phyloP scores from a whole-genome alignment of 2,329 filamentous ascomycete genomes.

The Akanthomyces uredinophilus region DNA sequence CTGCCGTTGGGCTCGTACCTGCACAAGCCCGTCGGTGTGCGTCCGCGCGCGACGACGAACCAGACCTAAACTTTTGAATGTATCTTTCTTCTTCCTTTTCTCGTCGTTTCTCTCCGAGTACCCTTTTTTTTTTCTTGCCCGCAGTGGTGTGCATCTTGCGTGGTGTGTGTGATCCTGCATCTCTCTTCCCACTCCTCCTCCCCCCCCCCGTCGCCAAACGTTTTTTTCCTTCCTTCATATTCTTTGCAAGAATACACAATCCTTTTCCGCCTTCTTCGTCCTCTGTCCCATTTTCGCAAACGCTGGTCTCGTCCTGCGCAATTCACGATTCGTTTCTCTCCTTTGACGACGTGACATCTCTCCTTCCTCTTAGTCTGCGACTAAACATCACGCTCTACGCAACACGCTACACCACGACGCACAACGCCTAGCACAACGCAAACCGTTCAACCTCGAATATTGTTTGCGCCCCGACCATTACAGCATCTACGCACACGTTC shows the following conservation, averaged over 20 bases:
- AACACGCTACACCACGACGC: background rate
- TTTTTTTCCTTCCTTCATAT: constrained; percentile 10
- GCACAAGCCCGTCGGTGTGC: background rate
- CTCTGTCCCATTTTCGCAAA: background rate
- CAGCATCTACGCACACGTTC: background rate
- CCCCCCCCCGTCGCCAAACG: no score
- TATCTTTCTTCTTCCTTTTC: background rate
- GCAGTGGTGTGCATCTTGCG: background rate
- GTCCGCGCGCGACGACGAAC: background rate
- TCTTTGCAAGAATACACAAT: constrained; percentile 12
- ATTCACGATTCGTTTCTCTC: constrained; percentile 7
- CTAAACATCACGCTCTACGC: constrained; percentile 5
- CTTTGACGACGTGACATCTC: constrained; percentile 11
- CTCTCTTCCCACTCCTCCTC: background rate
- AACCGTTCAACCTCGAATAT: constrained; percentile 1
- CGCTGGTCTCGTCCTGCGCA: constrained; percentile 13
- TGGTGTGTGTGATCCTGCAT: background rate
- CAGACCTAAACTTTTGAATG: background rate
- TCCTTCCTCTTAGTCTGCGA: constrained; percentile 11
- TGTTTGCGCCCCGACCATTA: background rate
- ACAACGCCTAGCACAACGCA: background rate
- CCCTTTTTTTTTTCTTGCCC: background rate
- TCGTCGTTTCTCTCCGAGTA: background rate
- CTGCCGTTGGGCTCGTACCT: background rate
- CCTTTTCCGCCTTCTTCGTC: background rate